Base-by-base conservation (phyloP, 345 rosid species). In the Corymbia maculata region DNA sequence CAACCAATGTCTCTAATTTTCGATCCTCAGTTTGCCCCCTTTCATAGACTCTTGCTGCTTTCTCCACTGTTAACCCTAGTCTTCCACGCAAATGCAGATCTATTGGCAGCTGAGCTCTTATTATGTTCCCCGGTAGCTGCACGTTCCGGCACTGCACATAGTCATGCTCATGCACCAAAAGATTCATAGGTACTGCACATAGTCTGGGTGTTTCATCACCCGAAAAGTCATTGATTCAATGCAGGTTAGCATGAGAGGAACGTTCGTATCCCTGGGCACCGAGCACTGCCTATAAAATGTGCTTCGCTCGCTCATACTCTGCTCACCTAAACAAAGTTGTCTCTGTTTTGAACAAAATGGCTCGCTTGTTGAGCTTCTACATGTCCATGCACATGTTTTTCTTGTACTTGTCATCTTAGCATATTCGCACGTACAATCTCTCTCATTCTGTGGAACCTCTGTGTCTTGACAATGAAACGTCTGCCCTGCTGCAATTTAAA, bases 401-500 rank as follows among this genome's bases (percentile, higher is more conserved):
- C 68, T 28, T 61, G 70, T 61, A 28, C 70, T 61, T 61, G 15
- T 21, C 2, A 16, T 61, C 16, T 1, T 32, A 13, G 0, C 70
- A 15, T 11, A 61, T 61, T 3, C 32, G 4, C 16, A 8, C 15
- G 0, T 32, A 5, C 32, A 61, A 1, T 12, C 7, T 11, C 8
- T 61, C 70, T 61, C 70, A 0, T 61, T 13, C 8, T 28, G 7
- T 4, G 30, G 10, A 5, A 5, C 30, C 30, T 61, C 32, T 26
- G 0, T 49, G 86, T 42, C 24, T 75, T 5, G 68, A n/a, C 44
- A 51, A 36, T 3, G 79, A 87, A 45, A 87, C 79, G 64, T 88
- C 79, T 21, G 52, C 68, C 2, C 51, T 80, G 45, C 64, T 88
- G 36, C 52, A 79, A 13, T 45, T 88, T 66, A 88, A 79, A 51